Percentiles rank a stretch among this genome's conserved stretches.
Conservation (phyloP, 257 asterid species). For the Striga asiatica region DNA sequence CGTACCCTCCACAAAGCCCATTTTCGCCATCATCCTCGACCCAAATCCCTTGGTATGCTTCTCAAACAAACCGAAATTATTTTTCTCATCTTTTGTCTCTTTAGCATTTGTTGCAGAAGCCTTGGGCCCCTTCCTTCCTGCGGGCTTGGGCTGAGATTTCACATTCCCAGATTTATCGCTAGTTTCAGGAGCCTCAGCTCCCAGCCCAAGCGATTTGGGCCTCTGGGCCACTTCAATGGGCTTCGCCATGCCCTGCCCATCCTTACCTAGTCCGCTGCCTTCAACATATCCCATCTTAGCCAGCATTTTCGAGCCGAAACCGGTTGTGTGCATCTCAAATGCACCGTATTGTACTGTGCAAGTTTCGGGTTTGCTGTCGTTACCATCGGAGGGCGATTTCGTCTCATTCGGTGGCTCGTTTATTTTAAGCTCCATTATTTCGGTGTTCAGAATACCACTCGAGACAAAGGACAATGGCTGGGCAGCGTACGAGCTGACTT, state of each 20-base stretch:
- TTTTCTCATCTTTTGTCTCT: constrained; percentile 21
- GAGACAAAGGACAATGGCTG: constrained; percentile 83
- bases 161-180: constrained; percentile 16
- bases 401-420: constrained; percentile 27
- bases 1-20: constrained; percentile 83
- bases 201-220: constrained; percentile 90
- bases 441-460: constrained; percentile 55
- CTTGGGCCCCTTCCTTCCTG: constrained; percentile 12
- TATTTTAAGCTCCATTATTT: constrained; percentile 23
- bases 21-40: constrained; percentile 83
- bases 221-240: constrained; percentile 81
- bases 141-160: constrained; percentile 15
- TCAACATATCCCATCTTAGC: constrained; percentile 92
- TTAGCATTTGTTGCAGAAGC: constrained; percentile 21
- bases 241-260: constrained; percentile 62
- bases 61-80: constrained; percentile 63
- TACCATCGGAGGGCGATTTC: constrained; percentile 10
- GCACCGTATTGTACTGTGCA: constrained; percentile 41
- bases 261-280: constrained; percentile 81
- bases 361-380: constrained; percentile 26
- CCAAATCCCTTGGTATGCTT: constrained; percentile 89
- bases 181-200: constrained; percentile 60
- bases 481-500: constrained; percentile 52
- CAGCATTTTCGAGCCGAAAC: constrained; percentile 95
- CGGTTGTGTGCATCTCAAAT: constrained; percentile 91